Base-by-base conservation (phyloP, 805 yeast genomes). In the Yarrowia divulgata region DNA sequence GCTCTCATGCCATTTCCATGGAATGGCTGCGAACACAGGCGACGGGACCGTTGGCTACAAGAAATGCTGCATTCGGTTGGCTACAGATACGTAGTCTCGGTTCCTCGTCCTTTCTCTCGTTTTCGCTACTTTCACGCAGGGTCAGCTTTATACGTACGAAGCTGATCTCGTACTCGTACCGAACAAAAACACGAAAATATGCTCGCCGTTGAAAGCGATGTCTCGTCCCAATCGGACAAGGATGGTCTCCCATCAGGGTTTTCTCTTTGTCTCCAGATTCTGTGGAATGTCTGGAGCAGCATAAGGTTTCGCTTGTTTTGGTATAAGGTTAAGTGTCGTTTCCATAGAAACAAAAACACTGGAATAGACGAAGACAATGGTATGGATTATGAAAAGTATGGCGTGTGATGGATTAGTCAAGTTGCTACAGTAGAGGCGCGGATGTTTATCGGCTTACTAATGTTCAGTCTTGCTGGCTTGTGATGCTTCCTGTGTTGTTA, bases 251-350 rank as follows among this genome's bases (percentile, higher is more conserved):
- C 7, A 49, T 3, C 39, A 1, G 12, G 8, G 8, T 3, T 32
- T 9, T 49, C 8, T 9, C 52, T 29, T 48, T 49, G 54, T 49
- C 23, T 32, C 19, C 23, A 16, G 39, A 37, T 49, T 49, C 54
- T 32, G 18, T 37, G 58, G 58, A 35, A 52, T 52, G 58, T 52
- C 42, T 49, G 54, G 54, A 49, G 32, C 52, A 18, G 29, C 16
- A 32, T 16, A 16, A 19, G 39, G 19, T 49, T 49, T 49, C 37
- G 39, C 54, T 49, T 32, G 39, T 46, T 19, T 12, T 23, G 5
- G 32, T 13, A 9, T 34, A 8, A 34, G 29, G 49, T 43, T 43
- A n/a, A n/a, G 48, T 12, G 23, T 45, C 50, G 50, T 46, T 23
- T 46, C 52, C 34, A 48, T 48, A 29, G 52, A 48, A 29, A 29